A percentile compares a stretch with the other conserved stretches of the same genome.
phyloP scores from a whole-genome alignment of 805 yeast genomes.

The Lachancea kluyveri region DNA sequence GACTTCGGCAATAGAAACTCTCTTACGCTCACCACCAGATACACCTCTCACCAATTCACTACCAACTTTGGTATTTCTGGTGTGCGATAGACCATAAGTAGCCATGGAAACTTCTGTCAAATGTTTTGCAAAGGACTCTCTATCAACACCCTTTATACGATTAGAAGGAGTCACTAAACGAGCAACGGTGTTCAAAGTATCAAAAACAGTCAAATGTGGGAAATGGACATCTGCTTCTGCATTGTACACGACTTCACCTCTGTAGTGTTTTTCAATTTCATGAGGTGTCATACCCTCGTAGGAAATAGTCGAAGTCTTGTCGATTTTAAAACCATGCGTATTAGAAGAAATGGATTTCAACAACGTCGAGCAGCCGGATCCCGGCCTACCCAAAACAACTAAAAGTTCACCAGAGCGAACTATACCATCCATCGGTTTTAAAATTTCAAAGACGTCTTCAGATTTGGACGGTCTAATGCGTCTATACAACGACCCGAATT shows the following conservation, averaged over 20 bases:
- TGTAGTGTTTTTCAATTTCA: conserved; percentile 45
- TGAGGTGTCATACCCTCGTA: conserved; percentile 50
- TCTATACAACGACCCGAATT: conserved; percentile 18
- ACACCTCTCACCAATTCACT: conserved; percentile 63
- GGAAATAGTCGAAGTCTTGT: conserved; percentile 38
- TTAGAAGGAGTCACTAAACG: conserved; percentile 54
- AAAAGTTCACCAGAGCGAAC: conserved; percentile 59
- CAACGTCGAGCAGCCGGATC: conserved; percentile 71
- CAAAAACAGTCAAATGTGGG: conserved; percentile 61
- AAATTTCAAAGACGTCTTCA: conserved; percentile 39
- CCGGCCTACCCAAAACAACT: conserved; percentile 70
- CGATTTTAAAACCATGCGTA: conserved; percentile 53
- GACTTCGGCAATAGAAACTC: conserved; percentile 80
- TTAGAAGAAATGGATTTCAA: conserved; percentile 54
- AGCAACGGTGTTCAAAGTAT: conserved; percentile 62
- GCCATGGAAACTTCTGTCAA: conserved; percentile 48
- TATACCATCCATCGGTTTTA: conserved; percentile 61
- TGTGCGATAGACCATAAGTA: conserved; percentile 54
- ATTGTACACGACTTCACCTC: conserved; percentile 67
- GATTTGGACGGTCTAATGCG: conserved; percentile 20
- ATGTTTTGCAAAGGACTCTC: conserved; percentile 49
- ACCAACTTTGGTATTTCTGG: conserved; percentile 55
- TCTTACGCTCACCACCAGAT: conserved; percentile 81
- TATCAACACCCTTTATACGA: conserved; percentile 51
- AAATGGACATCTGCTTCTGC: conserved; percentile 66